These are phyloP conservation scores for Zarea fungicola DNA, from an alignment of 2,329 filamentous ascomycete genomes.

Conservation along the genomic window DNA sequence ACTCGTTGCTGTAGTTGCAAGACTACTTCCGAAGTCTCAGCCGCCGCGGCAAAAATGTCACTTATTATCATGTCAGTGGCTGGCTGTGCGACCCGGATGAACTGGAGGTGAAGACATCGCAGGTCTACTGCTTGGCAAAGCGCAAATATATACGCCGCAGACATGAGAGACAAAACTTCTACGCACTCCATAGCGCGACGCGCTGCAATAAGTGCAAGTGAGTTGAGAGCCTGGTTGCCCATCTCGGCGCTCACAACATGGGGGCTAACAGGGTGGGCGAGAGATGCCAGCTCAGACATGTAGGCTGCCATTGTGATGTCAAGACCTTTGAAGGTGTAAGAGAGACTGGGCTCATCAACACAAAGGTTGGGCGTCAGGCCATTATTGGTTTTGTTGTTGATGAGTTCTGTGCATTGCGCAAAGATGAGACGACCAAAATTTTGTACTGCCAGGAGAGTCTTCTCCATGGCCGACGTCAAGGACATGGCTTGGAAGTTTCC, in stretches of 20 bases:
- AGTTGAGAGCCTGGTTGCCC: slow-evolving; percentile 58
- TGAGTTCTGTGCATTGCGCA: slow-evolving; percentile 51
- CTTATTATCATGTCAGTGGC: no score
- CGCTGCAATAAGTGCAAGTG: slow-evolving; percentile 50
- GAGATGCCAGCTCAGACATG: slow-evolving; percentile 50
- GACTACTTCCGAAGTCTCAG: no score
- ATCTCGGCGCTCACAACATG: slow-evolving; percentile 60
- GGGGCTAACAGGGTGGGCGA: slow-evolving; percentile 51
- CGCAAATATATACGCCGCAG: slow-evolving; percentile 41
- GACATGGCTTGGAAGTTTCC: slow-evolving; percentile 59
- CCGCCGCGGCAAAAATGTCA: no score
- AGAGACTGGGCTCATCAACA: slow-evolving; percentile 49
- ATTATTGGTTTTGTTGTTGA: slow-evolving; percentile 49
- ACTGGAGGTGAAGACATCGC: no score
- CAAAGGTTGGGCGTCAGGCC: slow-evolving; percentile 53
- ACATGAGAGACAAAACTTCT: slow-evolving; percentile 47
- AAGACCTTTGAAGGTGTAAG: slow-evolving; percentile 53
- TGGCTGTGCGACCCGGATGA: no score
- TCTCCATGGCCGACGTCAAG: slow-evolving; percentile 56
- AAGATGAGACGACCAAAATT: slow-evolving; percentile 48
- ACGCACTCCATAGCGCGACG: slow-evolving; percentile 47
- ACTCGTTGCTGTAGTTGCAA: no score
- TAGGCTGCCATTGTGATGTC: slow-evolving; percentile 58
- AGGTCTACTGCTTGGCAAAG: slow-evolving; percentile 45
- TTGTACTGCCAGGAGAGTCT: slow-evolving; percentile 25